Percentiles rank a stretch among this genome's conserved stretches.
Evolutionary conservation across 371 early-diverging fungal genomes (phyloP).

Genomic region (Mortierella polycephala): DNA sequence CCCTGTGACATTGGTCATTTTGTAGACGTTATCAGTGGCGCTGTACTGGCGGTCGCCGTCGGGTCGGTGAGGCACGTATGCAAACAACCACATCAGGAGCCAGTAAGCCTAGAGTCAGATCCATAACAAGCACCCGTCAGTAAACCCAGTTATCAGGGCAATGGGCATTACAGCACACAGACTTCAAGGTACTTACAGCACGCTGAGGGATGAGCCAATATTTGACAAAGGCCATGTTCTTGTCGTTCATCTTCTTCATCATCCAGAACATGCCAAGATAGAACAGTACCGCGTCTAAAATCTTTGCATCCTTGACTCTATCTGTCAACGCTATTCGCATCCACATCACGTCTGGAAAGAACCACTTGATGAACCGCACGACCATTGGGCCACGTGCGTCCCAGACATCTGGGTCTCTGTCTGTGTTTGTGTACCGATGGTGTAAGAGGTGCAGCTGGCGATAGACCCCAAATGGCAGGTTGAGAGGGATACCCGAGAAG

Average conservation of each 20-base stretch:
- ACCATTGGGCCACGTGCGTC: constrained; percentile 41
- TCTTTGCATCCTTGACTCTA: constrained; percentile 18
- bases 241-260: constrained; percentile 19
- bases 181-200: constrained; percentile 19
- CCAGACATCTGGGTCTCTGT: constrained; percentile 46
- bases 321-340: constrained; percentile 9
- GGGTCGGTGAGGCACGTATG: constrained; percentile 44
- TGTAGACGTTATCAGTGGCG: constrained; percentile 46
- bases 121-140: not conserved
- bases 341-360: constrained; percentile 44
- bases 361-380: constrained; percentile 42
- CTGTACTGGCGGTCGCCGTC: constrained; percentile 36
- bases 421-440: constrained; percentile 43
- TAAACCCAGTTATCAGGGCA: not conserved
- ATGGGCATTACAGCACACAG: not conserved
- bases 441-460: constrained; percentile 47
- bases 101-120: constrained; percentile 34
- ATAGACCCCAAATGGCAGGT: constrained; percentile 29
- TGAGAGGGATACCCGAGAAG: constrained; percentile 33
- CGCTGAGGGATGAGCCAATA: constrained; percentile 50
- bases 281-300: constrained; percentile 8
- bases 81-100: constrained; percentile 48
- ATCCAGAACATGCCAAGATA: constrained; percentile 15
- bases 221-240: constrained; percentile 36
- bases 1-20: constrained; percentile 48